These are phyloP conservation scores for Madurella mycetomatis DNA, from an alignment of 2,329 filamentous ascomycete species.

Conservation along the genomic window DNA sequence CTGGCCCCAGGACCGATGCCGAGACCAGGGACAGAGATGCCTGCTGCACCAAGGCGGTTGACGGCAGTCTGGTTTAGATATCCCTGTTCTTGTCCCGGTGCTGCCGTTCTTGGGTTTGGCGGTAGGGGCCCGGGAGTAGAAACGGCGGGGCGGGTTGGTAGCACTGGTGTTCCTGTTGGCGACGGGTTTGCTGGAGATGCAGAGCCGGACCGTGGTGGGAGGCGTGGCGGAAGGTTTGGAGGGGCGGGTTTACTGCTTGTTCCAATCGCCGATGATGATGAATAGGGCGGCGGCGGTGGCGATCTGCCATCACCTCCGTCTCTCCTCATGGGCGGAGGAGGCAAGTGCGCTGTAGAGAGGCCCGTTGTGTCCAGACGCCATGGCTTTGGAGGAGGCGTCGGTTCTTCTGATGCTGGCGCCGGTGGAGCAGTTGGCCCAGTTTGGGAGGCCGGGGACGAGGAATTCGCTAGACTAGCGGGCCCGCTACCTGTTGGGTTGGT, in stretches of 20 bases:
- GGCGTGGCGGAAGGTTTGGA: conserved; percentile 59
- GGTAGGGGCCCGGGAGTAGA: conserved; percentile 13
- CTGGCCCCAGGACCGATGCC: conserved; percentile 53
- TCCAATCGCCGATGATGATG: neutral
- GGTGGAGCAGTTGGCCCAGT: conserved; percentile 26
- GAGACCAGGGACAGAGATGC: conserved; percentile 72
- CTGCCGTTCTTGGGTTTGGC: neutral
- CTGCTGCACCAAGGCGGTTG: conserved; percentile 64
- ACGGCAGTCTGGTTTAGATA: conserved; percentile 54
- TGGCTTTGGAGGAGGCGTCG: conserved; percentile 53
- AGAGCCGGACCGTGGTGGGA: conserved; percentile 63
- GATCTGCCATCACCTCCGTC: conserved; percentile 36
- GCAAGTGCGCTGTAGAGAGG: conserved; percentile 62
- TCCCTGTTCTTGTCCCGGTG: neutral
- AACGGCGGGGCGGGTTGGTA: conserved; percentile 21
- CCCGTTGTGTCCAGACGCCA: conserved; percentile 69
- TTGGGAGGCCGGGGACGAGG: conserved; percentile 27
- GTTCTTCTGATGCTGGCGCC: conserved; percentile 29
- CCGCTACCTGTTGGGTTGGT: conserved; percentile 29
- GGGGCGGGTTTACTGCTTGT: conserved; percentile 34
- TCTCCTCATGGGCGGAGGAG: conserved; percentile 61
- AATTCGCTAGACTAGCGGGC: conserved; percentile 9
- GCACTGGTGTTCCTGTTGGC: conserved; percentile 12
- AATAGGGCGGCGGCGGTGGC: conserved; percentile 19
- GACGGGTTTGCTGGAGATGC: conserved; percentile 15